phyloP scores from a whole-genome alignment of 148 eudicot genomes.

The Camellia lanceoleosa region DNA sequence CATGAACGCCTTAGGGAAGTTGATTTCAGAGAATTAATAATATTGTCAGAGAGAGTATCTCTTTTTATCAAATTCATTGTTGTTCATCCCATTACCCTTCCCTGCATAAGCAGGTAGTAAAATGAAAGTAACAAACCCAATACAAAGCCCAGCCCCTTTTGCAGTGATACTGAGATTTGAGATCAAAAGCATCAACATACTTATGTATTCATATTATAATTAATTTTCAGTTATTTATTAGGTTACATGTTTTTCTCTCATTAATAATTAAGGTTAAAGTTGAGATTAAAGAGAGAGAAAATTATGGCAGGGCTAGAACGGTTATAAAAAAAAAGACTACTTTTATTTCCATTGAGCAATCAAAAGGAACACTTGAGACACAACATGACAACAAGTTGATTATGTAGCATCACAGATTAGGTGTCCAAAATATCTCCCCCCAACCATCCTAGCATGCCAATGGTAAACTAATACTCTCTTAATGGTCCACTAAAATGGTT shows the following conservation, averaged over 20 bases:
- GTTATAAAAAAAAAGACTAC: neutral
- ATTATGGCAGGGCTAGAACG: neutral
- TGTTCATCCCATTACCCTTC: no score
- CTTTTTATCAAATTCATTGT: no score
- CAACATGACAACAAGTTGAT: neutral
- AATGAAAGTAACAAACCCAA: no score
- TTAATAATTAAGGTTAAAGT: neutral
- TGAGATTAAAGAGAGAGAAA: neutral
- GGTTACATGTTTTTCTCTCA: neutral
- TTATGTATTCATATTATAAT: no score
- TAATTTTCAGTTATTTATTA: no score
- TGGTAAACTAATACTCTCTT: neutral
- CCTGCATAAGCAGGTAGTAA: no score
- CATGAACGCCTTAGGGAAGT: no score
- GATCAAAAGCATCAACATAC: no score
- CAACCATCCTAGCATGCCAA: neutral
- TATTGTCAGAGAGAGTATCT: no score
- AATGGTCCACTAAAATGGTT: neutral
- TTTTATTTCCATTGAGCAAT: neutral
- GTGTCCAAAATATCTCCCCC: neutral
- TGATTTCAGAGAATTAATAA: no score
- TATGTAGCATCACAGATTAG: neutral
- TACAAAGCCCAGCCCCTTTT: no score
- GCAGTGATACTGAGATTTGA: no score
- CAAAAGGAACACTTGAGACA: neutral